Evolutionary conservation across 768 basidiomycete genomes (phyloP).

Genomic region (Saitozyma sp.): DNA sequence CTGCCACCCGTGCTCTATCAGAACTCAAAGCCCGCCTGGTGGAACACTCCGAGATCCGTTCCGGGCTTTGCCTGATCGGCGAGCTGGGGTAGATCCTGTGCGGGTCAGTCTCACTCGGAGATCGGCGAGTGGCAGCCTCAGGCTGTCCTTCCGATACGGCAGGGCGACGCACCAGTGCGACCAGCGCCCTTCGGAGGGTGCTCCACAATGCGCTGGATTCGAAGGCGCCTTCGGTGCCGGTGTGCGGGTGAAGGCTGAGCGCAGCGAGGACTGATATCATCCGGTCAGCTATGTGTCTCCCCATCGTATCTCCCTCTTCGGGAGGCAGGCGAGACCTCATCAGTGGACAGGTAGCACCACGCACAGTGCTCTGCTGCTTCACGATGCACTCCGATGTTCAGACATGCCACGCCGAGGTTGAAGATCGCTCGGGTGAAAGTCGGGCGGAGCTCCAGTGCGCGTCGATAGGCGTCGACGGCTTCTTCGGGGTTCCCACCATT

Average conservation of each 20-base stretch:
- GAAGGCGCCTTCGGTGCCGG: constrained; percentile 55
- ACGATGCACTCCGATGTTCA: constrained; percentile 92
- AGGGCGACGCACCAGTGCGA: constrained; percentile 67
- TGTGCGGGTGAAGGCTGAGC: constrained; percentile 35
- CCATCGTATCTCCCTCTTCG: neutral
- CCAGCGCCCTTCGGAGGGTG: constrained; percentile 77
- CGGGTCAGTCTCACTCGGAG: neutral
- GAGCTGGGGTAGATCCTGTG: constrained; percentile 75
- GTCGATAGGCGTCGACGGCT: constrained; percentile 71
- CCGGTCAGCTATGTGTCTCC: neutral
- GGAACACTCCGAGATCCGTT: constrained; percentile 69
- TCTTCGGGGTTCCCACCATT: constrained; percentile 94
- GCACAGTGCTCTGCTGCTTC: constrained; percentile 89
- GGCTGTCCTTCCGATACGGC: too few species aligned
- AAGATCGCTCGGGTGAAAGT: constrained; percentile 97
- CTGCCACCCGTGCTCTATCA: constrained; percentile 42
- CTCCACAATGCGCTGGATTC: constrained; percentile 86
- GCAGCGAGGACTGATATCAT: constrained; percentile 39
- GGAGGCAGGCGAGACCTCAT: neutral
- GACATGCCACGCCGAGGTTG: constrained; percentile 94
- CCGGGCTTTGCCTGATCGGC: constrained; percentile 71
- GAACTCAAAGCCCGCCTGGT: constrained; percentile 86
- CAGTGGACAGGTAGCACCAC: constrained; percentile 9
- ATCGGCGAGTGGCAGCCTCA: neutral
- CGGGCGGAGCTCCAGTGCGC: constrained; percentile 84